Evolutionary conservation across 306 rosid species (phyloP).

Genomic region (Myrica gale): DNA sequence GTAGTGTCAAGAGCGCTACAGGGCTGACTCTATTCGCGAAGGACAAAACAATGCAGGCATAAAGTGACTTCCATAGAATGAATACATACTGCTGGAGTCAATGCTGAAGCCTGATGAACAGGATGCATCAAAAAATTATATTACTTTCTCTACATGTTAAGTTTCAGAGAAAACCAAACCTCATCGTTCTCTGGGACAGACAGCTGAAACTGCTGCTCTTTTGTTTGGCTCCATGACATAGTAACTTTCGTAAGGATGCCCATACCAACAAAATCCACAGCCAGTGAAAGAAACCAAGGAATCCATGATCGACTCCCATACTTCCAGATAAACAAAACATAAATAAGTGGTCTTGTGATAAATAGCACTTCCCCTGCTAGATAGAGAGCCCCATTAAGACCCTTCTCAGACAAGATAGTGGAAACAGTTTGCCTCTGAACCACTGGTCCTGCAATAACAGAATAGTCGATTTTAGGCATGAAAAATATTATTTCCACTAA

Average conservation of each 20-base stretch:
- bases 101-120: constrained; percentile 1
- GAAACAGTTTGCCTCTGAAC: constrained; percentile 57
- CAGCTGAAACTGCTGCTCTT: constrained; percentile 45
- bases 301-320: constrained; percentile 77
- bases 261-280: constrained; percentile 57
- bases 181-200: constrained; percentile 73
- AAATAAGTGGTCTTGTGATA: constrained; percentile 77
- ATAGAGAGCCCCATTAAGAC: constrained; percentile 65
- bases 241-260: constrained; percentile 60
- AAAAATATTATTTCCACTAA: constrained; percentile 9
- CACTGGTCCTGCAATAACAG: constrained; percentile 46
- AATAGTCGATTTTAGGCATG: not conserved
- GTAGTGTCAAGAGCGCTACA: constrained; percentile 13
- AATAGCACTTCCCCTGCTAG: constrained; percentile 69
- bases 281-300: constrained; percentile 87
- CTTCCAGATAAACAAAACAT: constrained; percentile 74
- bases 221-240: constrained; percentile 34
- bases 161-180: constrained; percentile 51
- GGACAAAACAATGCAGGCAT: not conserved
- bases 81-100: constrained; percentile 8
- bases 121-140: not conserved
- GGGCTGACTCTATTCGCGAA: constrained; percentile 19
- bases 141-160: constrained; percentile 5
- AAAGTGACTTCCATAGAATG: constrained; percentile 8
- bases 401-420: constrained; percentile 57